Evolutionary conservation across 352 stramenopile species (phyloP).

Genomic region (Phytophthora citricola): DNA sequence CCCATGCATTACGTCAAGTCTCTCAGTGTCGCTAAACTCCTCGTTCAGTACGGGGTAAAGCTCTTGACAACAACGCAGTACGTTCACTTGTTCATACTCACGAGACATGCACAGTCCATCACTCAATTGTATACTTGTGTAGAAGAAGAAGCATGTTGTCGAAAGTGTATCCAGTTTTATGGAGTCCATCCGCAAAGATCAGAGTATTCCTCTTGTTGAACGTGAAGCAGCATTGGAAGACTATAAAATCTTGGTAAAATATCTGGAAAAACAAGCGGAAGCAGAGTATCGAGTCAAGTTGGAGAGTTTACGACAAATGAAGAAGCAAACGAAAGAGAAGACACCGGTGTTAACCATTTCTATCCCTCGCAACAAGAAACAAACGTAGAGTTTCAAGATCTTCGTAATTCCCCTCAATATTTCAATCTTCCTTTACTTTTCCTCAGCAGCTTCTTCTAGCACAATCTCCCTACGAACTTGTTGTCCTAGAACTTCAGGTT

Average conservation of each 20-base stretch:
- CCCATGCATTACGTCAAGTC: slow-evolving; percentile 79
- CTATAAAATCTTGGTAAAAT: slow-evolving; percentile 48
- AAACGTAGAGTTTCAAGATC: slow-evolving; percentile 5
- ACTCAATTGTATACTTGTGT: slow-evolving; percentile 1
- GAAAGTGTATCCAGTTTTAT: slow-evolving; percentile 43
- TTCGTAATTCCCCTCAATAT: not conserved
- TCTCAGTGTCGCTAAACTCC: slow-evolving; percentile 65
- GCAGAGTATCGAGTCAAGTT: slow-evolving; percentile 68
- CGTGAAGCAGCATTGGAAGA: slow-evolving; percentile 17
- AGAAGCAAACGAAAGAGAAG: slow-evolving; percentile 33
- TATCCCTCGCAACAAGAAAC: slow-evolving; percentile 3
- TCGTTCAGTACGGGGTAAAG: slow-evolving; percentile 65
- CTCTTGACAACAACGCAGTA: slow-evolving; percentile 71
- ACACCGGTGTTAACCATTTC: not conserved
- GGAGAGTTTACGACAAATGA: slow-evolving; percentile 34
- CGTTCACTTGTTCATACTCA: not conserved
- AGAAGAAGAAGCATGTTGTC: slow-evolving; percentile 68
- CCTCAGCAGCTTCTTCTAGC: slow-evolving; percentile 44
- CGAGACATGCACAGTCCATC: not conserved
- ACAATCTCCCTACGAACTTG: slow-evolving; percentile 41
- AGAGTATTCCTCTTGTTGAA: slow-evolving; percentile 1
- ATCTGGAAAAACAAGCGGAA: slow-evolving; percentile 51
- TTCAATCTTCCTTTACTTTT: slow-evolving; percentile 38
- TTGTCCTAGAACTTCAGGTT: slow-evolving; percentile 29
- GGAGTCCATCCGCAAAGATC: slow-evolving; percentile 25